Evolutionary conservation across 75 land plant genomes (phyloP), one percentile per base, ranked within the genome.

Genomic region (Ceratopteris richardii): DNA sequence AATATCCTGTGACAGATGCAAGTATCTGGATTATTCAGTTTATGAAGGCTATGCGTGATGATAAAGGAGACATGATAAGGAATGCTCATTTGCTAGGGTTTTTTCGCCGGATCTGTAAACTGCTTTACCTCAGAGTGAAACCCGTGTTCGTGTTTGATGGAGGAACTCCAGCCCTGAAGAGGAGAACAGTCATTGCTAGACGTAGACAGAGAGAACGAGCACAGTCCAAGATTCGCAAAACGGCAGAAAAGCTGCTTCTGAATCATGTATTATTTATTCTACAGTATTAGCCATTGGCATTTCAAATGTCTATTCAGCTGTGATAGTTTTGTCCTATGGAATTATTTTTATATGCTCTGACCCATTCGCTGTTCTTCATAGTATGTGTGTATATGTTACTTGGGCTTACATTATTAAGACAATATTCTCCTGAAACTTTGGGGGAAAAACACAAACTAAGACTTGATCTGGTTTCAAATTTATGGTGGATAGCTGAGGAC

Each of bases 21-120:
- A 95, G 99, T 73, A 95, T 95, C 62, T 95, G 99, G 99, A 86
- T 95, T 63, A 61, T 95, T n/a, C 99, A 95, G 67, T 95, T 95
- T 63, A 84, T 95, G 81, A 95, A 90, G 65, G 99, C 99, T 30
- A 95, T 95, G 99, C 66, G 99, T 31, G 99, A 95, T 63, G 99
- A 95, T 44, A 79, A 67, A 58, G 99, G 99, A 14, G 99, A 95
- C 62, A 90, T 95, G 96, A 70, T 90, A 12, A 66, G 86, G 16
- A 90, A 95, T 63, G 96, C 97, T 22, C 99, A 95, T 68, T 48
- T 95, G 44, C 50, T 95, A 12, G 99, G 99, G 0, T 95, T 95
- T 69, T 95, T 95, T 58, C 78, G 99, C 0, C 79, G 99, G n/a
- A 90, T 95, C 48, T 95, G 99, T 74, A 95, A 95, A 79, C 86